These are phyloP conservation scores for Gloeophyllum trabeum DNA, from an alignment of 768 basidiomycete species.

Conservation along the genomic window DNA sequence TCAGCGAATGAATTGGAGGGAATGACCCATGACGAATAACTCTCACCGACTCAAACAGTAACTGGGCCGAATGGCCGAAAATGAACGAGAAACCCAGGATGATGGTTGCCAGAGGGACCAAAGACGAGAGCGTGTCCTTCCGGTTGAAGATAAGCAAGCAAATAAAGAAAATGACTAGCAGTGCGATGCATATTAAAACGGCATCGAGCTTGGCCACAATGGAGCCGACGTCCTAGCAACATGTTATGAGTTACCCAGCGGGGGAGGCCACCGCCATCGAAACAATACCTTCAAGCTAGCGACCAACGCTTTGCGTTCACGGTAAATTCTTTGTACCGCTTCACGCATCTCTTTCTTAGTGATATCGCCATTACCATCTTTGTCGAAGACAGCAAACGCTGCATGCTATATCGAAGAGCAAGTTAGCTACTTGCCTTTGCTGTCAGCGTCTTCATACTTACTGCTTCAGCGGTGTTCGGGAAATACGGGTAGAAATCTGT, in stretches of 20 bases:
- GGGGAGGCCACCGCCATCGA: too few species aligned
- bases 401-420: constrained; percentile 31
- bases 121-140: constrained; percentile 50
- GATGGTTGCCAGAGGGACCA: constrained; percentile 72
- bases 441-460: too few species aligned
- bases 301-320: constrained; percentile 61
- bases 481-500: constrained; percentile 76
- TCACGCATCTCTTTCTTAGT: constrained; percentile 72
- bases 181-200: constrained; percentile 48
- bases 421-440: too few species aligned
- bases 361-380: constrained; percentile 78
- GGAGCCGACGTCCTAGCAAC: constrained; percentile 57
- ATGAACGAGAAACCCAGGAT: constrained; percentile 80
- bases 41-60: constrained; percentile 65
- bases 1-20: neutral
- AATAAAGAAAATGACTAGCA: constrained; percentile 52
- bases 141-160: constrained; percentile 70
- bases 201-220: constrained; percentile 72
- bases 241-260: too few species aligned
- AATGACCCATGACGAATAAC: neutral
- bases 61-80: constrained; percentile 74
- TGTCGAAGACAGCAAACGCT: constrained; percentile 65
- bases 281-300: constrained; percentile 53
- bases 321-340: constrained; percentile 71
- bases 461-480: constrained; percentile 58